Conservation (phyloP, 495 filamentous ascomycete genomes). For the Hamigera avellanea region DNA sequence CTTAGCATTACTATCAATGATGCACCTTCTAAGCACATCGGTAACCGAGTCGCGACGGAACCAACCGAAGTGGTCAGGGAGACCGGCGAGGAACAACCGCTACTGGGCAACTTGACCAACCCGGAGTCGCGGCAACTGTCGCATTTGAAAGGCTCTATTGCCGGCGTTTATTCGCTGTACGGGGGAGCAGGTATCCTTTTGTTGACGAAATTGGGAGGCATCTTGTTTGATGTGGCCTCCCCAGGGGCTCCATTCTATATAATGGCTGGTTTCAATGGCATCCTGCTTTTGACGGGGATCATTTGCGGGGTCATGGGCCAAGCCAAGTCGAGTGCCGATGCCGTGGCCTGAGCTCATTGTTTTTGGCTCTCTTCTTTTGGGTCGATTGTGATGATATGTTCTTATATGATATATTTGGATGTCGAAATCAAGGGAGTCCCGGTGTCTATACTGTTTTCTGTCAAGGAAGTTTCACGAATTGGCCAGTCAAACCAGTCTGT, state of each 20-base stretch:
- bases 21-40: constrained; percentile 13
- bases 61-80: background rate
- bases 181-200: constrained; percentile 87
- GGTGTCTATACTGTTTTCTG: too few relatives aligned
- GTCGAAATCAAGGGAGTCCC: too few relatives aligned
- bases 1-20: constrained; percentile 35
- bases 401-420: too few relatives aligned
- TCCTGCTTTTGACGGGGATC: constrained; percentile 50
- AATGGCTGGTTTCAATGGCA: constrained; percentile 76
- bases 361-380: too few relatives aligned
- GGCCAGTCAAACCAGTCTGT: too few relatives aligned
- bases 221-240: constrained; percentile 61
- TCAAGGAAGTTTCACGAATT: too few relatives aligned
- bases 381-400: too few relatives aligned
- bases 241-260: constrained; percentile 79
- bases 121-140: constrained; percentile 19
- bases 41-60: constrained; percentile 14
- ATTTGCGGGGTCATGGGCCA: constrained; percentile 20
- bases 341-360: too few relatives aligned
- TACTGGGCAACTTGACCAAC: constrained; percentile 13
- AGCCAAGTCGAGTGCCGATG: too few relatives aligned
- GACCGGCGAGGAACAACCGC: constrained; percentile 20
- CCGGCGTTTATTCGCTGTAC: constrained; percentile 81
- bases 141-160: constrained; percentile 82
- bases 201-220: constrained; percentile 85